Evolutionary conservation across 805 yeast genomes (phyloP), one percentile per base, ranked within the genome.

Genomic region (Candida takata): DNA sequence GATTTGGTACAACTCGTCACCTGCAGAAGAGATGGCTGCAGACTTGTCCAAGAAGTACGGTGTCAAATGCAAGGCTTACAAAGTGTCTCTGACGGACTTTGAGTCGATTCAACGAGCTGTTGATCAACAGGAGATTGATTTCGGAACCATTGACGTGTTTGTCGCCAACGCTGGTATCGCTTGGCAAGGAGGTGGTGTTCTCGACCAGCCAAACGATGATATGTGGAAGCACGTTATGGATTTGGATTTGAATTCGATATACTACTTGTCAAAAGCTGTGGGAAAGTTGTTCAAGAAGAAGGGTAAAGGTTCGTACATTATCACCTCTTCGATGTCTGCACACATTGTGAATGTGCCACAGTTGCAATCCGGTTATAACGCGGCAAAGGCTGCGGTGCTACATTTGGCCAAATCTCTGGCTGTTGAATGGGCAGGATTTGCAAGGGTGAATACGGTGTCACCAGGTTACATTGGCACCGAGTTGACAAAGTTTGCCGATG

Each of bases 101-200:
- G 43, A 45, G 1, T 48, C 54, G 6, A 60, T 61, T 10, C 44
- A 54, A 13, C 17, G 27, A 2, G 55, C 58, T 1, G 48, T 71
- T 26, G 34, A 48, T 4, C 51, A 51, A 30, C 75, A 77, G 38
- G 72, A 65, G 44, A 47, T 62, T 43, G 95, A 85, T 53, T 86
- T 87, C 58, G 58, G 79, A 36, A 74, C 74, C 46, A 77, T 86
- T 45, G 95, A 86, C 57, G 67, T 84, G 17, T 80, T 84, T 51
- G 92, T 86, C 28, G 90, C 95, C 48, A 86, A 86, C 58, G 95
- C 95, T 11, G 96, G 96, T 27, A 74, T 84, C 27, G 79, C 90
- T 8, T 85, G 95, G 94, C 67, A 74, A 18, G 65, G 72, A 16
- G 88, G 88, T 15, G 70, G 73, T 14, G 48, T 77, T 37, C 55